Evolutionary conservation across 192 early-diverging fungal genomes (phyloP).

Genomic region (Backusella luteola): DNA sequence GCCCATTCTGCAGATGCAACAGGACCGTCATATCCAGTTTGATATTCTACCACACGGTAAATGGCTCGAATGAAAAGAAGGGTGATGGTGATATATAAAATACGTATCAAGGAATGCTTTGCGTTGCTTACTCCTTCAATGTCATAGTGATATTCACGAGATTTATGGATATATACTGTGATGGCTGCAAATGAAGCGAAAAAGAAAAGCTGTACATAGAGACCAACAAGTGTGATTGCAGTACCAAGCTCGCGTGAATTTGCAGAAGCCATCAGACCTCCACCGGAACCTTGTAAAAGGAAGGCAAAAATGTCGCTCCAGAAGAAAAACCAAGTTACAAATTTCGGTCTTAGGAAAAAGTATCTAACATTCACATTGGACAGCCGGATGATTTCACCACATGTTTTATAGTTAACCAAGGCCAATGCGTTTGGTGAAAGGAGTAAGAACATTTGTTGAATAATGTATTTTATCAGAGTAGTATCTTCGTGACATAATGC

Average conservation of each 20-base stretch:
- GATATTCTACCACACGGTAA: conserved; percentile 2
- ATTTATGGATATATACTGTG: not conserved
- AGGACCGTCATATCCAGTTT: not conserved
- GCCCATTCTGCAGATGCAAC: conserved; percentile 6
- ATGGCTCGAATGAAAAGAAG: conserved; percentile 3
- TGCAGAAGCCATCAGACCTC: not conserved
- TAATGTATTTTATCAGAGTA: not conserved
- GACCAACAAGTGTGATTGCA: not conserved
- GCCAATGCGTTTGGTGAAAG: conserved; percentile 1
- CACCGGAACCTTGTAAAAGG: not conserved
- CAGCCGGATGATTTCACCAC: conserved; percentile 3
- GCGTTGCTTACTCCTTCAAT: not conserved
- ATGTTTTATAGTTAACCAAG: not conserved
- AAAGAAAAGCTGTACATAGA: conserved; percentile 1
- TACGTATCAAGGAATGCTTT: not conserved
- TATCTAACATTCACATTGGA: not conserved
- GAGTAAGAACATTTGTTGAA: not conserved
- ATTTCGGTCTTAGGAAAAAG: not conserved
- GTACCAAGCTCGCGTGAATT: not conserved
- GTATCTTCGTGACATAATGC: not conserved
- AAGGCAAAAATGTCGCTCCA: conserved; percentile 2
- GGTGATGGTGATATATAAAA: not conserved
- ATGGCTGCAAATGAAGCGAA: not conserved
- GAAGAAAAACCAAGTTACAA: conserved; percentile 14
- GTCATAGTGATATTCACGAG: not conserved